These are phyloP conservation scores for Antitrichia curtipendula DNA, from an alignment of 225 moss, liverwort and hornwort species.

Conservation along the genomic window DNA sequence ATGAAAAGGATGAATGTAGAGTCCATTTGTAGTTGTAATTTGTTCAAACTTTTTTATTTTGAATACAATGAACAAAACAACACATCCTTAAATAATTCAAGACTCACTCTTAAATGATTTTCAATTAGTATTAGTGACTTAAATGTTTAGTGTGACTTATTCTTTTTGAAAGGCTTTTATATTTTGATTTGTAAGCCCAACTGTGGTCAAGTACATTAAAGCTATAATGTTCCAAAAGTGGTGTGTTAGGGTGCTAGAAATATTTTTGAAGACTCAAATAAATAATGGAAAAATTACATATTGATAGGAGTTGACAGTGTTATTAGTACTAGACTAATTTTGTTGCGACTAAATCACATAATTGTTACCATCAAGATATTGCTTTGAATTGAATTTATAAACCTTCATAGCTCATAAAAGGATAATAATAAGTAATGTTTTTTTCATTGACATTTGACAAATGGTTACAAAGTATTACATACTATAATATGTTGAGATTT, in stretches of 20 bases:
- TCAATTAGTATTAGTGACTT: too few species aligned
- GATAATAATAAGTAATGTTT: neutral
- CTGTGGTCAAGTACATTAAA: rapidly evolving
- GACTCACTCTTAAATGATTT: neutral
- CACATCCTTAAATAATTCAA: too few species aligned
- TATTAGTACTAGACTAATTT: rapidly evolving
- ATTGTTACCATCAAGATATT: neutral
- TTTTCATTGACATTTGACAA: neutral
- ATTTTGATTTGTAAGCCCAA: neutral
- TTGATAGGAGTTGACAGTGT: neutral
- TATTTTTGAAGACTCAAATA: neutral
- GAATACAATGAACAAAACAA: neutral
- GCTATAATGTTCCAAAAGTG: neutral
- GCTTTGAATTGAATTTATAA: neutral
- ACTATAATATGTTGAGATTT: too few species aligned
- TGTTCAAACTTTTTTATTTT: neutral
- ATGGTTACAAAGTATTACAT: neutral
- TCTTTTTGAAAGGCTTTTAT: neutral
- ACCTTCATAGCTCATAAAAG: too few species aligned
- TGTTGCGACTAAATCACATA: rapidly evolving
- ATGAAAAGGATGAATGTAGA: too few species aligned
- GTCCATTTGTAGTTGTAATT: neutral
- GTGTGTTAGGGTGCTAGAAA: neutral
- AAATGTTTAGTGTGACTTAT: too few species aligned
- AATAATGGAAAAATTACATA: neutral